A percentile compares a stretch with the other conserved stretches of the same genome.
These are phyloP conservation scores for Paxillus ammoniavirescens DNA, from an alignment of 768 basidiomycete genomes.

Conservation along the genomic window DNA sequence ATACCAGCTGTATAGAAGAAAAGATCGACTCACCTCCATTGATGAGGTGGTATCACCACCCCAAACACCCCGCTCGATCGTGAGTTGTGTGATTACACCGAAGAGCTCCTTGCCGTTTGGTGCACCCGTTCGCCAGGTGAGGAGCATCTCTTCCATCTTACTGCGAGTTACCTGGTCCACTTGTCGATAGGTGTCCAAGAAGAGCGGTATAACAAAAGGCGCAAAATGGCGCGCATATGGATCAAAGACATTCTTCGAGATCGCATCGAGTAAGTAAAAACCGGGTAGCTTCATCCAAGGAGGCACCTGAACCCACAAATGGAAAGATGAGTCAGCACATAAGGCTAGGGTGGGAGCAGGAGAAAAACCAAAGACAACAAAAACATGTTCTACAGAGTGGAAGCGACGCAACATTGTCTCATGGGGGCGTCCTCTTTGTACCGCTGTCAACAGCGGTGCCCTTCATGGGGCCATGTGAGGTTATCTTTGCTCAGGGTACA, in stretches of 20 bases:
- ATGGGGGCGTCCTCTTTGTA: slow-evolving; percentile 36
- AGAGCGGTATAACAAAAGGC: slow-evolving; percentile 77
- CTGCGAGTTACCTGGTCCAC: slow-evolving; percentile 82
- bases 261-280: slow-evolving; percentile 94
- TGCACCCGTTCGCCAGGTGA: slow-evolving; percentile 91
- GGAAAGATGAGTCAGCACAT: slow-evolving; percentile 70
- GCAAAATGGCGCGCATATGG: slow-evolving; percentile 89
- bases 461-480: slow-evolving; percentile 30
- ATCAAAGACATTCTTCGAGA: slow-evolving; percentile 93
- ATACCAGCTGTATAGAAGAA: background rate
- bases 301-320: slow-evolving; percentile 61
- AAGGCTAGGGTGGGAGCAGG: slow-evolving; percentile 28
- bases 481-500: slow-evolving; percentile 44
- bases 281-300: slow-evolving; percentile 89
- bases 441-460: slow-evolving; percentile 35
- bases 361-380: slow-evolving; percentile 30
- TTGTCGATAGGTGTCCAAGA: slow-evolving; percentile 82
- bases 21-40: slow-evolving; percentile 36
- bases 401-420: slow-evolving; percentile 32
- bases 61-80: slow-evolving; percentile 86
- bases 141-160: slow-evolving; percentile 98
- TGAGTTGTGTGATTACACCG: slow-evolving; percentile 71
- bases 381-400: slow-evolving; percentile 23
- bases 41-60: slow-evolving; percentile 47
- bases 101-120: slow-evolving; percentile 83